phyloP scores from a whole-genome alignment of 331 rosid species.

The Dryas integrifolia region DNA sequence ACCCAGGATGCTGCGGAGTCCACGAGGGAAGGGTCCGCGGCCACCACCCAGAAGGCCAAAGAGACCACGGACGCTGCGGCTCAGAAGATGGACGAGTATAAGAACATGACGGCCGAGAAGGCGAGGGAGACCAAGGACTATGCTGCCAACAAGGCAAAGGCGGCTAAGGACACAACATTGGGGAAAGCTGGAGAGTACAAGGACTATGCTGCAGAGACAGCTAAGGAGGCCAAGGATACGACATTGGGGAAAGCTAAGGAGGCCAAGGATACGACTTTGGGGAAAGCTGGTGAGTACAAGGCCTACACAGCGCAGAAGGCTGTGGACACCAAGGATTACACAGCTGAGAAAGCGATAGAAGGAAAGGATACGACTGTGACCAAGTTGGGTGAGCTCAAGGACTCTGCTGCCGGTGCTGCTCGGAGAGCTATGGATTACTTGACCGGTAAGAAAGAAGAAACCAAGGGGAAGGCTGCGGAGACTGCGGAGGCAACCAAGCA shows the following conservation, averaged over 20 bases:
- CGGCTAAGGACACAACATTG: conserved; percentile 4
- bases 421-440: conserved; percentile 58
- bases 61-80: conserved; percentile 13
- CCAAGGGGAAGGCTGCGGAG: conserved; percentile 36
- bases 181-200: conserved; percentile 7
- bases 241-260: conserved; percentile 26
- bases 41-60: conserved; percentile 20
- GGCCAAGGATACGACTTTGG: conserved; percentile 26
- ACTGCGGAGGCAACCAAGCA: conserved; percentile 27
- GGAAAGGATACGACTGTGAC: conserved; percentile 53
- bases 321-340: conserved; percentile 14
- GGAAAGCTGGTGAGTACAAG: conserved; percentile 42
- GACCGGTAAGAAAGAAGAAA: conserved; percentile 61
- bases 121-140: conserved; percentile 23
- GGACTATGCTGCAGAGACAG: neutral
- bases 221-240: conserved; percentile 14
- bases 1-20: conserved; percentile 20
- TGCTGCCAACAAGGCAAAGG: conserved; percentile 29
- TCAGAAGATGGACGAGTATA: conserved; percentile 1
- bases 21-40: neutral
- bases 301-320: conserved; percentile 45
- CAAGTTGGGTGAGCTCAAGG: conserved; percentile 70
- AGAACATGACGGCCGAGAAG: neutral
- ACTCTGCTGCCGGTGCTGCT: conserved; percentile 59
- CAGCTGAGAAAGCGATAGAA: conserved; percentile 53